Evolutionary conservation across 352 stramenopile species (phyloP).

Genomic region (Phytopythium mirpurense): DNA sequence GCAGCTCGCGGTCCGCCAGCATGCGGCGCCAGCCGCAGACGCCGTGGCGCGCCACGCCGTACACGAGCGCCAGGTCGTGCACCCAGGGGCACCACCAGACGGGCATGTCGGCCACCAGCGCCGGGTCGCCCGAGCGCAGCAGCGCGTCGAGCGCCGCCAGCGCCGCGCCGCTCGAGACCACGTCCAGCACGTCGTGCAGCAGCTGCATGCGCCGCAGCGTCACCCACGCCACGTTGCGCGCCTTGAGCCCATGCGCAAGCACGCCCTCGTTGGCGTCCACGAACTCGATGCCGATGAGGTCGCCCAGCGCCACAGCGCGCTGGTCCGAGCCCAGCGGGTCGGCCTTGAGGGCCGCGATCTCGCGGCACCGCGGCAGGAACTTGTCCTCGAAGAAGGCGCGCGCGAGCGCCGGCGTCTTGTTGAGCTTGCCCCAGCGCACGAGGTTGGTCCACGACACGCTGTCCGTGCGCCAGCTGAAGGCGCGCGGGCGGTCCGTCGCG

Average conservation of each 20-base stretch:
- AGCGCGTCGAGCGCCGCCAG: constrained; percentile 33
- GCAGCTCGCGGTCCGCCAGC: constrained; percentile 62
- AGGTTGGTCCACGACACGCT: constrained; percentile 82
- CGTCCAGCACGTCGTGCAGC: constrained; percentile 58
- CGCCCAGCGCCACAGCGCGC: constrained; percentile 58
- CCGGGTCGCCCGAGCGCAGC: constrained; percentile 51
- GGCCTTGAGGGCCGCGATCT: constrained; percentile 76
- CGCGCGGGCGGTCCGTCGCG: constrained; percentile 27
- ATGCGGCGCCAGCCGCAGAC: constrained; percentile 69
- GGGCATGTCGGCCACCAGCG: constrained; percentile 70
- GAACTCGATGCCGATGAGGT: constrained; percentile 83
- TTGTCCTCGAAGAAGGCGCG: constrained; percentile 69
- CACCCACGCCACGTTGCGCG: constrained; percentile 79
- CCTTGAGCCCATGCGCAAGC: constrained; percentile 78
- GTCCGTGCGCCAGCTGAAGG: constrained; percentile 73
- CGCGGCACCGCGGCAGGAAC: constrained; percentile 65
- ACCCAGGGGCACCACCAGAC: constrained; percentile 89
- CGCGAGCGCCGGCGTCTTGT: constrained; percentile 66
- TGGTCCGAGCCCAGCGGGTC: constrained; percentile 76
- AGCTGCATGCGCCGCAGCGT: constrained; percentile 73
- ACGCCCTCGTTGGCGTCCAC: constrained; percentile 83
- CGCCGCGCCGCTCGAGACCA: constrained; percentile 35
- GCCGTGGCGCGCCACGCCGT: constrained; percentile 75
- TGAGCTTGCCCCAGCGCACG: constrained; percentile 74
- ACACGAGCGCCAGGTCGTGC: constrained; percentile 73